Base-by-base conservation (phyloP, 2,329 filamentous ascomycete species). In the Fusarium sarcochroum region DNA sequence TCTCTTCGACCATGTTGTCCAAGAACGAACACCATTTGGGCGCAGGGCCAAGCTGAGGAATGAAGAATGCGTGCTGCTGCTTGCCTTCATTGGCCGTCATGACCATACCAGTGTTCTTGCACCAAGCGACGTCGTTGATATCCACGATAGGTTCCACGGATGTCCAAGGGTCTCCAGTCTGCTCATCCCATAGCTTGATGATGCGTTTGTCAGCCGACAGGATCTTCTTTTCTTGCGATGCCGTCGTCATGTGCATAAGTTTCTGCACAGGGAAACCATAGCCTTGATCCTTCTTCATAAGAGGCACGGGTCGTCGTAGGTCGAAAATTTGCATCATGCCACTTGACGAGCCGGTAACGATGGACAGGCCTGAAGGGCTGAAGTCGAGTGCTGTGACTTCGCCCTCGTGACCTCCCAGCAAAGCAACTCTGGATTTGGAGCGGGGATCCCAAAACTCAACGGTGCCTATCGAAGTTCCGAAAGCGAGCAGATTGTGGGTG, bases 1-100 rank as follows among this genome's bases (percentile, higher is more conserved):
- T 98, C 80, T 99, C 97, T 82, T 99, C 96, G 11, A 98, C 96
- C 75, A 99, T 89, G 75, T 97, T 98, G 81, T 99, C 97, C 66
- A 99, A 83, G 88, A 98, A 98, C 5, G 92, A 90, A 77, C 96
- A 98, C 96, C 96, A 99, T 75, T 89, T 93, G 1, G 96, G 97
- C 2, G 96, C 94, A 0, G 95, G 93, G 2, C 96, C 96, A 21
- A 98, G 87, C 75, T 97, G 93, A 3, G 95, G 95, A 52, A 98
- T 92, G 78, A 98, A 96, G 83, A 98, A 98, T 1, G 93, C 90
- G 79, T 98, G 94, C 76, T 98, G 94, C 71, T 97, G 93, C 73
- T 93, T 90, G 59, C 96, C 97, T 82, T 99, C 96, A 76, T 99
- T 99, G 38, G 97, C 96, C 6, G 95, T 98, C 54, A 99, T 84